A percentile compares a stretch with the other conserved stretches of the same genome.
Conservation (phyloP, 306 rosid species). For the Lablab purpureus region DNA sequence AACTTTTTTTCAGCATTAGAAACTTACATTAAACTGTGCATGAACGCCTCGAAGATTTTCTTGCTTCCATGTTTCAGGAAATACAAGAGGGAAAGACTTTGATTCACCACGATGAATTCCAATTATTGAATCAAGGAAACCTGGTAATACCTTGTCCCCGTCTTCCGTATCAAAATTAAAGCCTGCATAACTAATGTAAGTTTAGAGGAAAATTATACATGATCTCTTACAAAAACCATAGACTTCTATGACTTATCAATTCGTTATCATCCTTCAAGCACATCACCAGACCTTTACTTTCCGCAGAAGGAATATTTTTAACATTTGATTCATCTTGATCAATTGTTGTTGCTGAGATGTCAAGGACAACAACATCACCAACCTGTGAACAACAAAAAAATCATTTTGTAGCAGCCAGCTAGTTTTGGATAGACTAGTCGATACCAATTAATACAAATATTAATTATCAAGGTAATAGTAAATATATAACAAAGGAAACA, state of each 20-base stretch:
- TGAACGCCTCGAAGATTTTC: slow-evolving; percentile 80
- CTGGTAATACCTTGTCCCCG: slow-evolving; percentile 72
- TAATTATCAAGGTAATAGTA: slow-evolving; percentile 20
- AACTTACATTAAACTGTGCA: slow-evolving; percentile 92
- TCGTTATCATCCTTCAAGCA: slow-evolving; percentile 43
- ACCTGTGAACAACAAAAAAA: slow-evolving; percentile 57
- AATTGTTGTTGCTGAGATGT: slow-evolving; percentile 86
- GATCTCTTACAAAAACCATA: slow-evolving; percentile 13
- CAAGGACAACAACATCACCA: slow-evolving; percentile 85
- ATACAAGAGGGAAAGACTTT: slow-evolving; percentile 84
- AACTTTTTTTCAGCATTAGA: slow-evolving; percentile 11
- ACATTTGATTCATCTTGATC: slow-evolving; percentile 74
- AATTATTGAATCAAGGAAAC: slow-evolving; percentile 79
- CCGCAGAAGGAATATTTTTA: slow-evolving; percentile 85
- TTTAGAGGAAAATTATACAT: slow-evolving; percentile 43
- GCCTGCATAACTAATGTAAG: slow-evolving; percentile 58
- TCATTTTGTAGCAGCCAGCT: slow-evolving; percentile 1
- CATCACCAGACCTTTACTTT: slow-evolving; percentile 77
- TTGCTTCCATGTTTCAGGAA: slow-evolving; percentile 94
- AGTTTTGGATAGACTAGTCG: slow-evolving; percentile 17
- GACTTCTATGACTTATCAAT: slow-evolving; percentile 1
- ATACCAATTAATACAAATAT: slow-evolving; percentile 31
- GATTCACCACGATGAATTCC: slow-evolving; percentile 81
- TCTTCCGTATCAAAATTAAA: slow-evolving; percentile 90
- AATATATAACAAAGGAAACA: slow-evolving; percentile 6